phyloP scores from a whole-genome alignment of 768 basidiomycete genomes.

The Kwoniella dendrophila region DNA sequence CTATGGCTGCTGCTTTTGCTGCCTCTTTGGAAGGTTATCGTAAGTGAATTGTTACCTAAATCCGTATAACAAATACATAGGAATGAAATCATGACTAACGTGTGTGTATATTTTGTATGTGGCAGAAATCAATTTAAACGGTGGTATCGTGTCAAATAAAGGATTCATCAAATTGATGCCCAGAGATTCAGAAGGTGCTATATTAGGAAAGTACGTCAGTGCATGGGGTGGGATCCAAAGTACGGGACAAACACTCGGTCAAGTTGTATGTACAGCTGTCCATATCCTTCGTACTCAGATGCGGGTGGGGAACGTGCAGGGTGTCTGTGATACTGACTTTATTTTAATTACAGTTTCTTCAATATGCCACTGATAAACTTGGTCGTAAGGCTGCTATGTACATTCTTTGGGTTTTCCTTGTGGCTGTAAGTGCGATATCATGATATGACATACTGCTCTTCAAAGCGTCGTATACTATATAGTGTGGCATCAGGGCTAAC shows the following conservation, averaged over 20 bases:
- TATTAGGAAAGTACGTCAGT: constrained; percentile 17
- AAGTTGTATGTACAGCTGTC: constrained; percentile 17
- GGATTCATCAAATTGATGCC: constrained; percentile 32
- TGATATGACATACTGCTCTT: too few species aligned
- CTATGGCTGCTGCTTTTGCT: constrained; percentile 34
- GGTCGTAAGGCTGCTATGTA: constrained; percentile 33
- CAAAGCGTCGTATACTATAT: neutral
- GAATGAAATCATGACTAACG: neutral
- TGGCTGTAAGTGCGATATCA: constrained; percentile 33
- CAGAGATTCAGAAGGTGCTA: constrained; percentile 6
- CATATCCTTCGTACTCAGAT: neutral
- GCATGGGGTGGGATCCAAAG: constrained; percentile 39
- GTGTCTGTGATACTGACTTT: neutral
- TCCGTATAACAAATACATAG: too few species aligned
- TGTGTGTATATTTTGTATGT: neutral
- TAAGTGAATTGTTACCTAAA: constrained; percentile 9
- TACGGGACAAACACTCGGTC: constrained; percentile 30
- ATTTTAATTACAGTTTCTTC: constrained; percentile 11
- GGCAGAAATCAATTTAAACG: constrained; percentile 37
- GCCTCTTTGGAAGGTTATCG: constrained; percentile 42
- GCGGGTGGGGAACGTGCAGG: too few species aligned
- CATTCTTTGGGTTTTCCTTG: constrained; percentile 24
- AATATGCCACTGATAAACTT: constrained; percentile 26
- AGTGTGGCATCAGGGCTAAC: neutral
- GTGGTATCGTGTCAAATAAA: constrained; percentile 31